phyloP scores from a whole-genome alignment of 208 protist genomes.

The Trypanosoma theileri region DNA sequence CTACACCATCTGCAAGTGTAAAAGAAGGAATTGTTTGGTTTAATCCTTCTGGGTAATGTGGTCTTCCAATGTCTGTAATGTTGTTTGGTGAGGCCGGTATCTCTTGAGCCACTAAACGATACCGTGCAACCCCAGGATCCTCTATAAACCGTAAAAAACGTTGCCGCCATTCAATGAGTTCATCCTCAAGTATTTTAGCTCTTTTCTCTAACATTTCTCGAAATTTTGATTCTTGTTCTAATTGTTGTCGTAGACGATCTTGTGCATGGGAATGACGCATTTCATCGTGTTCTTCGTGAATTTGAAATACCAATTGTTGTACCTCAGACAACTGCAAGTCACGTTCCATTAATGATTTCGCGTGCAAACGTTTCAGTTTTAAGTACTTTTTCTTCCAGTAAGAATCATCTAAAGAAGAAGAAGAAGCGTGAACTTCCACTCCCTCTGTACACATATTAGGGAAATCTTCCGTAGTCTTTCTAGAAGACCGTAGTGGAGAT shows the following conservation, averaged over 20 bases:
- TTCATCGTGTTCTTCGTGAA: slow-evolving; percentile 51
- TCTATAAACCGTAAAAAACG: slow-evolving; percentile 45
- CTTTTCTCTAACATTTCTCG: slow-evolving; percentile 10
- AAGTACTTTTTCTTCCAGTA: slow-evolving; percentile 44
- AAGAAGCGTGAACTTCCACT: not conserved
- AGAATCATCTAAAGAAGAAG: not conserved
- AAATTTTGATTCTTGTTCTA: slow-evolving; percentile 20
- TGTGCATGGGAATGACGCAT: slow-evolving; percentile 25
- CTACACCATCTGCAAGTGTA: not conserved
- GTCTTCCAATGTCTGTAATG: not conserved
- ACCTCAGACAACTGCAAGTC: slow-evolving; percentile 47
- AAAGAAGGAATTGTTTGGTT: slow-evolving; percentile 20
- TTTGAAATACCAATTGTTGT: slow-evolving; percentile 46
- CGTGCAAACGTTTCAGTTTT: slow-evolving; percentile 34
- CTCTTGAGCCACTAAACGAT: slow-evolving; percentile 3
- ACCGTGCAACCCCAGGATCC: not conserved
- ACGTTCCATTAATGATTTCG: slow-evolving; percentile 28
- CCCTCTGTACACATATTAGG: not conserved
- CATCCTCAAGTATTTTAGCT: slow-evolving; percentile 35
- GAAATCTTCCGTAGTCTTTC: not conserved
- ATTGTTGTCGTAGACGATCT: slow-evolving; percentile 14
- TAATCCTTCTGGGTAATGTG: slow-evolving; percentile 8
- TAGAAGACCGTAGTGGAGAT: not conserved
- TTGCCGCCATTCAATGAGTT: slow-evolving; percentile 48
- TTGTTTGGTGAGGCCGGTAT: not conserved